phyloP scores from a whole-genome alignment of 139 green algal genomes.

The Zygnema cylindricum region DNA sequence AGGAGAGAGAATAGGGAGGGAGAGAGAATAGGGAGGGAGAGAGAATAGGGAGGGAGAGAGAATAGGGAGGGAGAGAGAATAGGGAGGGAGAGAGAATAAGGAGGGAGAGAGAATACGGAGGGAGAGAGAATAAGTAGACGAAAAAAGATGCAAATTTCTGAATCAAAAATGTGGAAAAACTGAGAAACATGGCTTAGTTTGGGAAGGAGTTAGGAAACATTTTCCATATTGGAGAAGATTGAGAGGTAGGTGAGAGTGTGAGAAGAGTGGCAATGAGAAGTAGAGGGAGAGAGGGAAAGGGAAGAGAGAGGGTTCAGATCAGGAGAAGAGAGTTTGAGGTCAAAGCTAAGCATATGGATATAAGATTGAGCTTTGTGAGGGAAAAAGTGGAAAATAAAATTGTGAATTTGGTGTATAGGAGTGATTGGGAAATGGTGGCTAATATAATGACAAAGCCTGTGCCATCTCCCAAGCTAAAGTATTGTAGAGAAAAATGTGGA shows the following conservation, averaged over 20 bases:
- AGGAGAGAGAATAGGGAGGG: background rate
- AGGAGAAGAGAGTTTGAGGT: too few species aligned
- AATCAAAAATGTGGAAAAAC: slow-evolving; percentile 1
- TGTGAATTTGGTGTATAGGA: too few species aligned
- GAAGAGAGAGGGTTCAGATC: too few species aligned
- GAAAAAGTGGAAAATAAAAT: too few species aligned
- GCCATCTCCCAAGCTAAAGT: too few species aligned
- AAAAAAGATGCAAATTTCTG: background rate
- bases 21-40: background rate
- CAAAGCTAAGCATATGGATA: too few species aligned
- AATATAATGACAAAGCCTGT: too few species aligned
- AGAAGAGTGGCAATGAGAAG: background rate
- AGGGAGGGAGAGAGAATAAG: background rate
- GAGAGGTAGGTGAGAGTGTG: background rate
- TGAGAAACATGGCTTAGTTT: background rate
- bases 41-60: background rate
- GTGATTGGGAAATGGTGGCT: too few species aligned
- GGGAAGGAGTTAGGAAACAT: background rate
- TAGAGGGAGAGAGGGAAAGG: background rate
- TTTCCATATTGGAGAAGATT: background rate
- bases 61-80: background rate
- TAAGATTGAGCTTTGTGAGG: too few species aligned
- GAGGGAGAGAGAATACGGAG: background rate
- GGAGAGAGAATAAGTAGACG: background rate
- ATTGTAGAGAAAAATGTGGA: too few species aligned